Percentiles rank a stretch among this genome's conserved stretches.
These are phyloP conservation scores for Quambalaria eucalypti DNA, from an alignment of 1,284 basidiomycete species.

Conservation along the genomic window DNA sequence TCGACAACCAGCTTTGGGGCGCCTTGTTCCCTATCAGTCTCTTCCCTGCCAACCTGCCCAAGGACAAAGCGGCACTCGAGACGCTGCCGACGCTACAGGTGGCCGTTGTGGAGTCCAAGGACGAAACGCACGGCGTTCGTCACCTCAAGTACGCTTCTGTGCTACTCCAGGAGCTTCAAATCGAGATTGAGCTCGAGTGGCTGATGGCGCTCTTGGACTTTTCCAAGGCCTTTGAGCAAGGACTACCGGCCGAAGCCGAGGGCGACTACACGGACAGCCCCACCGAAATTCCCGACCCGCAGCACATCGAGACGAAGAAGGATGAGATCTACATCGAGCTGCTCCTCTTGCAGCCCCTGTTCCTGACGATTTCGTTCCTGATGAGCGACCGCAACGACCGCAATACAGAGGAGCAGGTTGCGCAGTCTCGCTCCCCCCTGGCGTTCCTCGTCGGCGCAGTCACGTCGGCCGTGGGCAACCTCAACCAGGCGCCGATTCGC, in stretches of 20 bases:
- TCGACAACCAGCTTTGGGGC: conserved; percentile 88
- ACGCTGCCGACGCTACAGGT: conserved; percentile 82
- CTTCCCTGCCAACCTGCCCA: conserved; percentile 83
- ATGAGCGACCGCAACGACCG: conserved; percentile 63
- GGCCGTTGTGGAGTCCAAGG: conserved; percentile 81
- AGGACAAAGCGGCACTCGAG: conserved; percentile 67
- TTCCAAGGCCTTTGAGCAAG: conserved; percentile 54
- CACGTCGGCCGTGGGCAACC: conserved; percentile 92
- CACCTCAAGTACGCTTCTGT: conserved; percentile 97
- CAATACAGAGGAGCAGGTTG: conserved; percentile 65
- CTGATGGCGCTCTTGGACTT: conserved; percentile 86
- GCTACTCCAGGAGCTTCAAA: conserved; percentile 83
- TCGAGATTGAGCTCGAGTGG: conserved; percentile 95
- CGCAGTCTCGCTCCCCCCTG: conserved; percentile 61
- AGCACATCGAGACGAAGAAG: not conserved
- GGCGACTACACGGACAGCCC: conserved; percentile 62
- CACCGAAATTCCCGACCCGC: conserved; percentile 62
- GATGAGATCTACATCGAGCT: conserved; percentile 87
- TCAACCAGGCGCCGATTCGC: conserved; percentile 92
- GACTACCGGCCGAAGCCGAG: not conserved
- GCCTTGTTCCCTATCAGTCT: conserved; percentile 90
- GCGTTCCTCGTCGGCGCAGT: conserved; percentile 88
- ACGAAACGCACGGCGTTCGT: conserved; percentile 75
- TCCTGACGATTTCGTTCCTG: conserved; percentile 90
- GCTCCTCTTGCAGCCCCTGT: conserved; percentile 90